Evolutionary conservation across 1,284 basidiomycete species (phyloP), one percentile per base, ranked within the genome.

Genomic region (Ceratobasidium sp.): DNA sequence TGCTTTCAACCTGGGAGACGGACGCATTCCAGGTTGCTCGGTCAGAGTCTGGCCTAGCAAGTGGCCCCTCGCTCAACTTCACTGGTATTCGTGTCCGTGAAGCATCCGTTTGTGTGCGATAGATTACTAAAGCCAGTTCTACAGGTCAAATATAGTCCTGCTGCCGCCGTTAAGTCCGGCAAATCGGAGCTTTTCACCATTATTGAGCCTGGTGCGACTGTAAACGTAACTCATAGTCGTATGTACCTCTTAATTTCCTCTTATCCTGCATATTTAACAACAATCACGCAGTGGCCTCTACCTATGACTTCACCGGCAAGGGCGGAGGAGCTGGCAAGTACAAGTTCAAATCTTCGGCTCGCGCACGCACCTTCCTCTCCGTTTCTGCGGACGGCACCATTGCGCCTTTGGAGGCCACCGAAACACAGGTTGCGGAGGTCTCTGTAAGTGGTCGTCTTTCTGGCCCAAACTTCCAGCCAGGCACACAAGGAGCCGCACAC

Each of bases 1-100:
- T 82, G 24, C 81, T 87, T 43, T 81, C 82, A 71, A 81, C 81
- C 56, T 76, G 85, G 73, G 83, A 84, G 51, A 83, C 85, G 24
- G 78, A 87, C 76, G 83, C 83, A 59, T 87, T 86, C 79, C 69
- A 73, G 22, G 48, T 73, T 53, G 46, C 69, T 22, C 58, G 69
- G 8, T 22, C 69, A n/a, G 69, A 73, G 48, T 53, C 69, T 8
- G 53, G 31, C 24, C 37, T 73, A 27, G 69, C 41, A 8, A 59
- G 29, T 48, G 29, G 58, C 22, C 58, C 69, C 34, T 37, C 58
- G n/a, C 69, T 73, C 31, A 73, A 73, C 34, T 73, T 73, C 24
- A 73, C 69, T 73, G 69, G 69, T 19, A 61, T 73, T 27, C 69
- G 69, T 49, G 69, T 73, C 43, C 5, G 65, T 49, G 22, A 43